Conservation (phyloP, 2,329 filamentous ascomycete species). For the Cladophialophora exuberans region DNA sequence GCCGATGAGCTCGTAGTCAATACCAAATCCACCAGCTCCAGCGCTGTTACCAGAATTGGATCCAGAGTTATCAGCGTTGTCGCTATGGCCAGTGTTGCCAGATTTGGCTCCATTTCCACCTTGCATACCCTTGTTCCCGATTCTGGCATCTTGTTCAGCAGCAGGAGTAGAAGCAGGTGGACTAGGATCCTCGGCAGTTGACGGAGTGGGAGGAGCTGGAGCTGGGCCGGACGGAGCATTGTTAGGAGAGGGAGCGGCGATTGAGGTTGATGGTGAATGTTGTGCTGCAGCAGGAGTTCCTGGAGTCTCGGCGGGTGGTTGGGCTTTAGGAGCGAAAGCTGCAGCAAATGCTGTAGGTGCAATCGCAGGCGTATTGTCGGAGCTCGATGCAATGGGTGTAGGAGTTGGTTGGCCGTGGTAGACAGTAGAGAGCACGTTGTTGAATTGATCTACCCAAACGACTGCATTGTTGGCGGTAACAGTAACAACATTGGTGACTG, state of each 20-base stretch:
- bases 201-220: conserved; percentile 16
- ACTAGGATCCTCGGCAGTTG: conserved; percentile 33
- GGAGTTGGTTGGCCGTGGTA: conserved; percentile 35
- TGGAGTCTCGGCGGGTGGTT: conserved; percentile 19
- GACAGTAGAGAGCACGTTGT: conserved; percentile 51
- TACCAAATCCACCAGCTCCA: conserved; percentile 46
- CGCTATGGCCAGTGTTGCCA: too few relatives aligned
- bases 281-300: conserved; percentile 4
- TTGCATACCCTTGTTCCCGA: not conserved
- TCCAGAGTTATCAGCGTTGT: too few relatives aligned
- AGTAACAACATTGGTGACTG: conserved; percentile 25
- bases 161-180: conserved; percentile 2
- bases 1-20: conserved; percentile 64
- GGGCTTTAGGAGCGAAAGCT: conserved; percentile 15
- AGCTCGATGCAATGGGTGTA: conserved; percentile 9
- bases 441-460: conserved; percentile 64
- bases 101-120: not conserved
- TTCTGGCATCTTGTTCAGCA: not conserved
- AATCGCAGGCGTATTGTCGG: not conserved
- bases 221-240: conserved; percentile 24
- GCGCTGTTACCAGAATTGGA: not conserved
- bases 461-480: conserved; percentile 41
- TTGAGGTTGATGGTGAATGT: conserved; percentile 12
- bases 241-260: conserved; percentile 26
- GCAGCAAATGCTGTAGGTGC: not conserved